Conservation (phyloP, 2,329 filamentous ascomycete species). For the Stylonectria norvegica region DNA sequence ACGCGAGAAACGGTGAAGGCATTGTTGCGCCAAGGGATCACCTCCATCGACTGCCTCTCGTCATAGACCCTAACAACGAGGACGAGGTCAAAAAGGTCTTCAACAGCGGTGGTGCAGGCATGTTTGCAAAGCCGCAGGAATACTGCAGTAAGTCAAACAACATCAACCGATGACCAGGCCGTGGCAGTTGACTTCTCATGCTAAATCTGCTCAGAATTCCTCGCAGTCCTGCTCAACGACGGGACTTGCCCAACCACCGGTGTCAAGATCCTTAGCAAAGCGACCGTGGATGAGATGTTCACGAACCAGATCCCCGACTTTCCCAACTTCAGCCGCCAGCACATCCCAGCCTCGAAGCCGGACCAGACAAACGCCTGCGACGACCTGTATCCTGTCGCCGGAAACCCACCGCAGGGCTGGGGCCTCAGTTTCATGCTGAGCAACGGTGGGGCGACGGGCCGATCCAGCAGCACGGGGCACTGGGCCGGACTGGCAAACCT, state of each 20-base stretch:
- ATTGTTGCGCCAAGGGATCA: constrained; percentile 45
- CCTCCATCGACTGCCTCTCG: constrained; percentile 40
- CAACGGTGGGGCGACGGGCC: constrained; percentile 46
- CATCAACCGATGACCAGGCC: not conserved
- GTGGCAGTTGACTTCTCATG: not conserved
- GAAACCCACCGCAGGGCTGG: constrained; percentile 59
- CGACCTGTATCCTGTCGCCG: constrained; percentile 47
- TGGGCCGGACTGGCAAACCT: constrained; percentile 61
- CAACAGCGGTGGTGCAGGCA: constrained; percentile 60
- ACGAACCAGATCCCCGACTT: constrained; percentile 57
- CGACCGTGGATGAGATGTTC: constrained; percentile 63
- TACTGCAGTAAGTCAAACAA: constrained; percentile 53
- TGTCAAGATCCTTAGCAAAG: constrained; percentile 48
- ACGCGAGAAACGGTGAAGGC: constrained; percentile 47
- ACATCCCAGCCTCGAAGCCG: constrained; percentile 45
- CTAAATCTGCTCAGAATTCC: constrained; percentile 43
- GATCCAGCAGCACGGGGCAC: constrained; percentile 47
- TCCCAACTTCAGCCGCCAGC: constrained; percentile 49
- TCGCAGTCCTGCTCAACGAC: constrained; percentile 61
- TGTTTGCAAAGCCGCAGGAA: constrained; percentile 57
- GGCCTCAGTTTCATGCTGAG: constrained; percentile 57
- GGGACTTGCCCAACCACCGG: constrained; percentile 58
- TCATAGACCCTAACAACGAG: constrained; percentile 36
- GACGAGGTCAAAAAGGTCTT: constrained; percentile 45
- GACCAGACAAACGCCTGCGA: constrained; percentile 44